Conservation (phyloP, 331 rosid species). For the Phaseolus coccineus region DNA sequence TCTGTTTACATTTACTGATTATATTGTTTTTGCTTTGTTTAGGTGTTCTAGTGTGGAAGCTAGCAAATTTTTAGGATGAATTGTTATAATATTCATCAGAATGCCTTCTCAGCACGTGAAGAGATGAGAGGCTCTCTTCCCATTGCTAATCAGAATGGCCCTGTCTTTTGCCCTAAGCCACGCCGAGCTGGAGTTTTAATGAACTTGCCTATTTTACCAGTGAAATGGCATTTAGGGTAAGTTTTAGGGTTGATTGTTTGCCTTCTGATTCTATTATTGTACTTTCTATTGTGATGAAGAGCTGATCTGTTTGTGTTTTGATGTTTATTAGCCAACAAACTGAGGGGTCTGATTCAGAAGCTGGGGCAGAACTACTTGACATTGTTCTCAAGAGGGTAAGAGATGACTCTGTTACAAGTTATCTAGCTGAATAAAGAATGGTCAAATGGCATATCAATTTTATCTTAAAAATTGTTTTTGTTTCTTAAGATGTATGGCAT, state of each 20-base stretch:
- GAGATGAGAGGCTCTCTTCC: slow-evolving; percentile 47
- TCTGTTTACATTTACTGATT: neutral
- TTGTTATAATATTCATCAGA: slow-evolving; percentile 39
- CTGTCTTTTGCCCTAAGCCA: slow-evolving; percentile 69
- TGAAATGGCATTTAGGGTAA: slow-evolving; percentile 63
- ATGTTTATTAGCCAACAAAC: slow-evolving; percentile 51
- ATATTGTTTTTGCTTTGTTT: neutral
- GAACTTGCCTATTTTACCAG: slow-evolving; percentile 50
- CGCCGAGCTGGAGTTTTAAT: slow-evolving; percentile 60
- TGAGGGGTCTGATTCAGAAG: slow-evolving; percentile 64
- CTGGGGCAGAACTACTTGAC: slow-evolving; percentile 76
- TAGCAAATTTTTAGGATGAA: slow-evolving; percentile 38
- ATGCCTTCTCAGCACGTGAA: slow-evolving; percentile 34
- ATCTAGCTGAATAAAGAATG: neutral
- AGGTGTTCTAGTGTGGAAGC: slow-evolving; percentile 34
- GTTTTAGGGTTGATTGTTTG: neutral
- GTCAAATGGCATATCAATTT: neutral
- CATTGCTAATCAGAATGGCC: slow-evolving; percentile 42
- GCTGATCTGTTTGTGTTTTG: slow-evolving; percentile 25
- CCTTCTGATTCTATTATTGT: slow-evolving; percentile 24
- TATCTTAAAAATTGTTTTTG: neutral
- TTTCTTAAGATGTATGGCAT: neutral
- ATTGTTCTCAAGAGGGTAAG: slow-evolving; percentile 65
- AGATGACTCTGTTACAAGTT: neutral
- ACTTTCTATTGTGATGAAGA: neutral